Evolutionary conservation across 306 rosid species (phyloP), one percentile per base, ranked within the genome.

Genomic region (Chamaecrista fasciculata): DNA sequence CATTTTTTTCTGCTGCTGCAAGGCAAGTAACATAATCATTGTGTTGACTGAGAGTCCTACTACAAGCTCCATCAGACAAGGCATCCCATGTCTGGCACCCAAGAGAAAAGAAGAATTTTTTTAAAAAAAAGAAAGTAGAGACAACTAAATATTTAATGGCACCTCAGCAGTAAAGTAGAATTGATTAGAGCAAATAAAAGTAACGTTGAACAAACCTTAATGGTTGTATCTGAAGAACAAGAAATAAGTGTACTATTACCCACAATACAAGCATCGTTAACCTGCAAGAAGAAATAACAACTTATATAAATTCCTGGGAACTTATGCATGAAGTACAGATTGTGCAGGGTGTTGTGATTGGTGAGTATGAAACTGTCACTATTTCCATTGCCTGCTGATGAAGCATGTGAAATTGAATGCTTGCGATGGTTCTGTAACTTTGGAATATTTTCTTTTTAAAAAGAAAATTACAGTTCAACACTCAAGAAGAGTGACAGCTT

Each of bases 11-110:
- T 23, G 89, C 82, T 1, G 90, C 81, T 42, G 97, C 95, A 59
- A 91, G 97, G 76, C 92, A 86, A 56, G 89, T 91, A 63, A 86
- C 95, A 67, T 91, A 88, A 80, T 91, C 97, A 40, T 92, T 77
- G 75, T 91, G 97, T 79, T 81, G 90, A n/a, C 83, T 87, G 73
- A 88, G 83, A 51, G 97, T 88, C 82, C 77, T 81, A 37, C 78
- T 84, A 72, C 95, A 91, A 50, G 71, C 72, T 78, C 92, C 95
- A 51, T 57, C 75, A 24, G 92, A 86, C 78, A 84, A 72, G 78
- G 80, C 81, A 81, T 84, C 79, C 97, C 97, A 91, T 14, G 90
- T 83, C 97, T 91, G 78, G 64, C 58, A 15, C 23, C 43, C 65
- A 1, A 40, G 7, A 58, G 26, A 25, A 7, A 75, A 11, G 56